Evolutionary conservation across 192 early-diverging fungal genomes (phyloP), one percentile per base, ranked within the genome.

Genomic region (Umbelopsis vinacea): DNA sequence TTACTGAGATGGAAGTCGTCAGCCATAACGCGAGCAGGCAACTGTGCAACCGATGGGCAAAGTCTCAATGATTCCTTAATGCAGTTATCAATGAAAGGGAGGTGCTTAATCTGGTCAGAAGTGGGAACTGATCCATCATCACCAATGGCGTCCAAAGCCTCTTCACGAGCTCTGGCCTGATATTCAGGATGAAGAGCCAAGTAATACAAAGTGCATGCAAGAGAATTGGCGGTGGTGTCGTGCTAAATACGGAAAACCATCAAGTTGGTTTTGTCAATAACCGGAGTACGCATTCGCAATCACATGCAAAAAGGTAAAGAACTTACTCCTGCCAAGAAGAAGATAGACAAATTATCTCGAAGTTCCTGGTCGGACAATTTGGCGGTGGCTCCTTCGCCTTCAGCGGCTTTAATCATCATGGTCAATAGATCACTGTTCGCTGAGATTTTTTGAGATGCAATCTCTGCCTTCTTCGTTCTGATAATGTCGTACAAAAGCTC

Each of bases 71-170:
- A 23, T 40, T 72, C 29, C 71, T 72, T 72, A 37, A 63, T 63
- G 26, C 57, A 63, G 57, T 0, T 19, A 17, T 63, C 57, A 63
- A 63, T 63, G 33, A 63, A 63, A 5, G 57, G 57, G 37, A 63
- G 57, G 57, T 63, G 26, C 33, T 63, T 63, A 3, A 63, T 11
- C 26, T 63, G 57, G 33, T 63, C 57, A 7, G 83, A 74, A 22
- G 79, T 81, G 2, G 85, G 84, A 29, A 83, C 80, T 17, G 72
- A 72, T 53, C 84, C 85, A 53, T 72, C 74, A 37, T 69, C 69
- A 10, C 78, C 70, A 2, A 80, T 43, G 24, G 76, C 52, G 4
- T 12, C 4, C 0, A 76, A 22, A 29, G 57, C 72, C 63, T 80
- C 79, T 26, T 74, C 24, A 38, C 79, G 50, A 52, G 75, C 66